These are phyloP conservation scores for Cyberlindnera petersonii DNA, from an alignment of 805 yeast species.

Conservation along the genomic window DNA sequence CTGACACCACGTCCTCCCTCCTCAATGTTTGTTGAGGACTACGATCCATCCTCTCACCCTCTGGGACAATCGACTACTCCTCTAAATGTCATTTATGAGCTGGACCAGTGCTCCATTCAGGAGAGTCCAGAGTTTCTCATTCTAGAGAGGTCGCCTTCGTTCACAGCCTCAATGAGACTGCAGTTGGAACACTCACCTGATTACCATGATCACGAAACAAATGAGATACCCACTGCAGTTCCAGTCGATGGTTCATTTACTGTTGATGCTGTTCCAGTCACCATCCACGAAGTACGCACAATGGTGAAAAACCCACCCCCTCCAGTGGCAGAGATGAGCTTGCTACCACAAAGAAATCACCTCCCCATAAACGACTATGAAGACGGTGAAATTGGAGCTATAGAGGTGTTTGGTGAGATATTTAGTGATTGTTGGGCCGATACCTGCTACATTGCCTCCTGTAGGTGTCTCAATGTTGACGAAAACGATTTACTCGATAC, in stretches of 20 bases:
- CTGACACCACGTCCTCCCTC: neutral
- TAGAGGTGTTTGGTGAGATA: too few species aligned
- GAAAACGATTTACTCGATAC: too few species aligned
- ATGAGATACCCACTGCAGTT: neutral
- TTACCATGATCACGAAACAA: neutral
- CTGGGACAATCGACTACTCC: neutral
- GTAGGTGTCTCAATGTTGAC: too few species aligned
- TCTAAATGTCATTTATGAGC: neutral
- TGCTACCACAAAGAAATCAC: neutral
- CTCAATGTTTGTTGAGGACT: too few species aligned
- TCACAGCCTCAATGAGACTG: slow-evolving; percentile 4
- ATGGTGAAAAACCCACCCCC: slow-evolving; percentile 12
- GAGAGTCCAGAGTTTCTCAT: neutral
- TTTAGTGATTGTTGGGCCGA: too few species aligned
- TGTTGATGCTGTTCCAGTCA: slow-evolving; percentile 12
- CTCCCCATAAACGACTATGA: neutral
- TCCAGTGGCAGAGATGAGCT: neutral
- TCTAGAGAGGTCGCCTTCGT: slow-evolving; percentile 1
- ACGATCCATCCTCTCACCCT: too few species aligned
- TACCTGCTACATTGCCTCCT: too few species aligned
- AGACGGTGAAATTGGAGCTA: too few species aligned
- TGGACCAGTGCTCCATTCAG: slow-evolving; percentile 1
- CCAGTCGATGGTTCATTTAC: slow-evolving; percentile 1
- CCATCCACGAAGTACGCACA: slow-evolving; percentile 7
- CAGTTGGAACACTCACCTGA: neutral